Base-by-base conservation (phyloP, 2,329 filamentous ascomycete species). In the Furcasterigmium sp. region DNA sequence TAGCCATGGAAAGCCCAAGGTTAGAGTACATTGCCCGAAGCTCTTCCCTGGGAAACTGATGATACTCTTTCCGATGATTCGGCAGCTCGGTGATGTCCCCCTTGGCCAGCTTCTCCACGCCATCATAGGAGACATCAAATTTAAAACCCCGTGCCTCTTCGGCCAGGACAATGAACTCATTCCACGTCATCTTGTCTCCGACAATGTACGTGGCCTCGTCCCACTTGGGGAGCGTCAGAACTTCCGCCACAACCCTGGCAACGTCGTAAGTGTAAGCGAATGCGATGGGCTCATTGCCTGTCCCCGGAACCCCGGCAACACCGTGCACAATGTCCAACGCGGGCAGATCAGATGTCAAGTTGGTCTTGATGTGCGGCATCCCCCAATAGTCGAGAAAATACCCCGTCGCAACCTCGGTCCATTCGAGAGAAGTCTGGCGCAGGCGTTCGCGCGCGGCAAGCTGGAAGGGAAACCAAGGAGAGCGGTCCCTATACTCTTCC, bases 181-280 rank as follows among this genome's bases (percentile, higher is more conserved):
- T 63, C 44, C 61, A 67, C 3, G 60, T 64, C 15, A 61, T 44
- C 30, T 56, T 55, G 39, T 68, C 64, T 0, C 62, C 62, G 52
- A 62, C 46, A 21, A 60, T 46, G n/a, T 41, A 41, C 36, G 57
- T 50, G 10, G 53, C 44, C 38, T 63, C 60, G 5, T 63, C 60
- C 70, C 71, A 73, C 23, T 57, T 56, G 2, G 5, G n/a, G 15
- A 17, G n/a, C n/a, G 32, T n/a, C 32, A 35, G n/a, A 17, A 18
- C 17, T 20, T 55, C 57, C 18, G 60, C 60, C 14, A 72, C 55
- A 43, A 69, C 72, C 15, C 48, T 28, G 4, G 65, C 68, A 44
- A 73, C 56, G 51, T 73, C 69, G n/a, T 58, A 56, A 7, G 63
- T 66, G 44, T 69, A 65, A 2, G 69, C 73, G 52, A 69, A 64